A percentile compares a stretch with the other conserved stretches of the same genome.
Evolutionary conservation across 257 asterid species (phyloP).

Genomic region (Capsicum pubescens): DNA sequence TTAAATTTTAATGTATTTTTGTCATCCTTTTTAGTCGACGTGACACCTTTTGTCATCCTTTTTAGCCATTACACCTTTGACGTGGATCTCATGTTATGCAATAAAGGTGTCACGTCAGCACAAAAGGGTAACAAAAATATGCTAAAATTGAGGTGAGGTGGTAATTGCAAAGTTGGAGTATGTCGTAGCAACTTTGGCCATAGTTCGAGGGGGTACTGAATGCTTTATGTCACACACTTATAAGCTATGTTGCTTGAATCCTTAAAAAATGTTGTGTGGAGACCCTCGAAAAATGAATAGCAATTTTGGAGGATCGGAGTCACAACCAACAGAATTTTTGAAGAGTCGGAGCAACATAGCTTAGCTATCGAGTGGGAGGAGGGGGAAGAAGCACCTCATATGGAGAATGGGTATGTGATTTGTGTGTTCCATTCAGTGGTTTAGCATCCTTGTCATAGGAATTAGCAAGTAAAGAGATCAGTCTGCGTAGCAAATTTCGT

Average conservation of each 20-base stretch:
- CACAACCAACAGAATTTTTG: not conserved
- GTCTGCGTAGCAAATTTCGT: constrained; percentile 71
- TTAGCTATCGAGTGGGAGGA: not conserved
- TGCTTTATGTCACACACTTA: not conserved
- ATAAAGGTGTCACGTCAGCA: no score
- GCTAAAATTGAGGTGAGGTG: no score
- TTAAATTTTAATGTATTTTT: no score
- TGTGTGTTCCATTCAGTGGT: constrained; percentile 76
- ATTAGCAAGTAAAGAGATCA: constrained; percentile 76
- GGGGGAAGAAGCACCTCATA: constrained; percentile 54
- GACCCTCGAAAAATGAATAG: not conserved
- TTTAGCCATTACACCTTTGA: no score
- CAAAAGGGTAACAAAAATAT: no score
- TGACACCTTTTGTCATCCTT: no score
- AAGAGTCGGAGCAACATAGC: not conserved
- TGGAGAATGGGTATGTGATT: constrained; percentile 83
- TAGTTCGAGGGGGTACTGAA: no score
- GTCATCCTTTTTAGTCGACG: no score
- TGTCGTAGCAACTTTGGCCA: no score
- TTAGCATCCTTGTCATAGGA: constrained; percentile 68
- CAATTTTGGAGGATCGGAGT: not conserved
- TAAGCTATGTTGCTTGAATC: not conserved
- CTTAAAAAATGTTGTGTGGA: not conserved
- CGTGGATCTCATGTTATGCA: no score
- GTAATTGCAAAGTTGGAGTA: no score